A percentile compares a stretch with the other conserved stretches of the same genome.
phyloP scores from a whole-genome alignment of 345 rosid species.

The Geranium brycei region DNA sequence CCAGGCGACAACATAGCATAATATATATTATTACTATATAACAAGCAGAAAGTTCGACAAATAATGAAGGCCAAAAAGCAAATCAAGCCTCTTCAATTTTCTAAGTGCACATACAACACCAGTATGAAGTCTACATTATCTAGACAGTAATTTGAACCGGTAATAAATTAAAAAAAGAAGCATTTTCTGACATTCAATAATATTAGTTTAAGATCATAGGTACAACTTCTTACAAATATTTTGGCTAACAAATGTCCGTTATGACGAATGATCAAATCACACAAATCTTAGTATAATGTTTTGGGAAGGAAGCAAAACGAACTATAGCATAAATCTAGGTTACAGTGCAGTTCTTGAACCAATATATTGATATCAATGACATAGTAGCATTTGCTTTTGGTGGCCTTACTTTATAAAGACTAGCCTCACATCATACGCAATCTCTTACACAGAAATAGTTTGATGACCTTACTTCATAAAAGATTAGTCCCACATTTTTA shows the following conservation, averaged over 20 bases:
- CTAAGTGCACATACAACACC: background rate
- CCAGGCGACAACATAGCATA: background rate
- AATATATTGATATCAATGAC: too few species aligned
- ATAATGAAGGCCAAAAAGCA: background rate
- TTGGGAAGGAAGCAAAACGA: too few species aligned
- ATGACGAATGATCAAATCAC: background rate
- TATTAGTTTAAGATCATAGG: background rate
- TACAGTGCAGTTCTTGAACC: too few species aligned
- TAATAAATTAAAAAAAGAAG: background rate
- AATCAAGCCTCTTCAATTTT: background rate
- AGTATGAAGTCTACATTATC: background rate
- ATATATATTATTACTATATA: background rate
- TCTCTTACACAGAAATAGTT: too few species aligned
- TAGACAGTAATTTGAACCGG: background rate
- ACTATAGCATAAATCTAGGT: too few species aligned
- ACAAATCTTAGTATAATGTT: too few species aligned
- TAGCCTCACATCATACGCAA: too few species aligned
- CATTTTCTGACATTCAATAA: background rate
- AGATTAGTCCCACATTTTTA: too few species aligned
- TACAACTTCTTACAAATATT: background rate
- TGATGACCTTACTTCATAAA: too few species aligned
- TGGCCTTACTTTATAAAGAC: too few species aligned
- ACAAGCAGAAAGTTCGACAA: background rate
- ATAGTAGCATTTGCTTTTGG: too few species aligned
- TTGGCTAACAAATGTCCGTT: background rate